Conservation (phyloP, 164 flowering plant species). For the Dillenia suffruticosa region DNA sequence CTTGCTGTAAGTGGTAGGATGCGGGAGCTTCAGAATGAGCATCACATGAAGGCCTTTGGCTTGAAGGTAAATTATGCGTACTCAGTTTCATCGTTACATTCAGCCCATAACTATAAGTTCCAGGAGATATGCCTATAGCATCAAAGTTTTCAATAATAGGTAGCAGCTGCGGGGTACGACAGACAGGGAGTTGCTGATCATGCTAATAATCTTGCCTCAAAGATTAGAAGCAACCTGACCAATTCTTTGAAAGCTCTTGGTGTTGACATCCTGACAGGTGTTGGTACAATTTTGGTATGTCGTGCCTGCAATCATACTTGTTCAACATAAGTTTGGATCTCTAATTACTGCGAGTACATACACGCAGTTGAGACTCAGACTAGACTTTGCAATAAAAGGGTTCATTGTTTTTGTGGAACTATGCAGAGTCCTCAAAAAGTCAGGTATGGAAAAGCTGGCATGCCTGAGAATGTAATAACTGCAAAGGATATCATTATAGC, state of each 20-base stretch:
- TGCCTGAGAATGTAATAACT: conserved; percentile 58
- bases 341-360: too few species aligned
- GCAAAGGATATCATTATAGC: conserved; percentile 93
- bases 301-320: neutral
- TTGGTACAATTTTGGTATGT: conserved; percentile 81
- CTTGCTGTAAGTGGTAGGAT: conserved; percentile 55
- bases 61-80: conserved; percentile 27
- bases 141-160: conserved; percentile 30
- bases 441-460: conserved; percentile 72
- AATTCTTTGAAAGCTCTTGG: conserved; percentile 96
- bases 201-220: conserved; percentile 90
- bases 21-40: conserved; percentile 63
- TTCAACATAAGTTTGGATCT: too few species aligned
- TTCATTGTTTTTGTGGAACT: conserved; percentile 9
- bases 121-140: too few species aligned
- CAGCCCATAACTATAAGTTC: too few species aligned
- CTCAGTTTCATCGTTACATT: too few species aligned
- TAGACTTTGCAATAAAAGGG: too few species aligned
- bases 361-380: too few species aligned
- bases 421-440: conserved; percentile 94
- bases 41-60: conserved; percentile 77
- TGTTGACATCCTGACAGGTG: conserved; percentile 91
- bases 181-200: conserved; percentile 97
- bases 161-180: conserved; percentile 85
- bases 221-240: conserved; percentile 82